Evolutionary conservation across 2,329 filamentous ascomycete genomes (phyloP).

Genomic region (Diatrype stigma): DNA sequence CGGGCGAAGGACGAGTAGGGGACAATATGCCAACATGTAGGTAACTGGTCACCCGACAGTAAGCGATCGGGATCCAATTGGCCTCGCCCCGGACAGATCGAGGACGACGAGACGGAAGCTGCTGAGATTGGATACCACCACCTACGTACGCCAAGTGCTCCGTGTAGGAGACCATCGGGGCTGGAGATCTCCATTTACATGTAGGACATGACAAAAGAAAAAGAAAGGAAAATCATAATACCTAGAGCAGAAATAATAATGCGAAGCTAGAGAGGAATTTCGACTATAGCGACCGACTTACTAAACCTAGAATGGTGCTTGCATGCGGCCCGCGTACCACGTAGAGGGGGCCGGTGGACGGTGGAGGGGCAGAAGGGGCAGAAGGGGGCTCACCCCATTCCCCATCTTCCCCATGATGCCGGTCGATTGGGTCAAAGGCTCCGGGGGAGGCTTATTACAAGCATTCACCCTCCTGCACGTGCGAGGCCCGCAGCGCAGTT

Average conservation of each 20-base stretch:
- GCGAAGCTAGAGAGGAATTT: not conserved
- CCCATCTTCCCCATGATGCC: not conserved
- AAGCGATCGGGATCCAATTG: not conserved
- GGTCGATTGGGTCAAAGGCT: not conserved
- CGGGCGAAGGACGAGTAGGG: conserved; percentile 14
- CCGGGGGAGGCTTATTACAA: not conserved
- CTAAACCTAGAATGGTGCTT: not conserved
- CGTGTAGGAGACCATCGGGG: no score
- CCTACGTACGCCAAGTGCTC: no score
- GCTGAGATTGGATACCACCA: no score
- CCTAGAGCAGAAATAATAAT: not conserved
- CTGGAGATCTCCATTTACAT: no score
- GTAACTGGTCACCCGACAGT: not conserved
- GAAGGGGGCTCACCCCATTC: not conserved
- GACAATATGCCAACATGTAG: no score
- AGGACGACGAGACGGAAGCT: not conserved
- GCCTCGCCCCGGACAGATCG: not conserved
- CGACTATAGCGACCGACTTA: not conserved
- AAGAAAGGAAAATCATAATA: not conserved
- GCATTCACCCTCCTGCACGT: not conserved
- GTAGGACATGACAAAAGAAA: no score
- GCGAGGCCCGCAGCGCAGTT: not conserved
- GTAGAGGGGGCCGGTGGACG: not conserved
- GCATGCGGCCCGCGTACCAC: not conserved
- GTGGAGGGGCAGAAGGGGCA: no score